Evolutionary conservation across 139 green algal genomes (phyloP).

Genomic region (Bryopsis sp.): DNA sequence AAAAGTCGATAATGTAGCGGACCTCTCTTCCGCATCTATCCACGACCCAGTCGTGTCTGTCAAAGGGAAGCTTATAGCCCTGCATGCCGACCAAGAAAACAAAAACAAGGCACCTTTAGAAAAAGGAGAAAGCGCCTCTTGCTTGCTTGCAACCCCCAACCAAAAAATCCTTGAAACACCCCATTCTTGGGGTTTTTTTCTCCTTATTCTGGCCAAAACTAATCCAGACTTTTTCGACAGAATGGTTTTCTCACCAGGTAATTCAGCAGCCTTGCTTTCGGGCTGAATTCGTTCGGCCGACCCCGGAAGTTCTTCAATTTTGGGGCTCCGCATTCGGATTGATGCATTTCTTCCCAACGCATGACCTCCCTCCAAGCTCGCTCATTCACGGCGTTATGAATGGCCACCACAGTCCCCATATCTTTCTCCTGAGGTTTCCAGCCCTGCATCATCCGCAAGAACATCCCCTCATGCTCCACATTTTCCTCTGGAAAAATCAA

Average conservation of each 20-base stretch:
- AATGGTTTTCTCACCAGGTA: constrained; percentile 42
- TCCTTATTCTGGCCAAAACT: too few species aligned
- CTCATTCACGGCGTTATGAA: constrained; percentile 95
- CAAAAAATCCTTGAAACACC: too few species aligned
- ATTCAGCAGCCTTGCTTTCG: constrained; percentile 86
- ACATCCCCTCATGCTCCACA: constrained; percentile 2
- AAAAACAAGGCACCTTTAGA: too few species aligned
- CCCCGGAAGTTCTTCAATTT: constrained; percentile 70
- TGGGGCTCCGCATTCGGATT: constrained; percentile 39
- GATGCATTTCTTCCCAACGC: constrained; percentile 64
- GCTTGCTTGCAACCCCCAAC: too few species aligned
- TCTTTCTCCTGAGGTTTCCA: constrained; percentile 65
- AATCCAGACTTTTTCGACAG: too few species aligned
- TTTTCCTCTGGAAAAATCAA: too few species aligned
- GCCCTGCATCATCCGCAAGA: constrained; percentile 34
- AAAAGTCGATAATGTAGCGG: constrained; percentile 95
- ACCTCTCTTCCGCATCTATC: constrained; percentile 76
- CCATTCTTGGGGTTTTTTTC: too few species aligned
- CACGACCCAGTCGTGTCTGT: constrained; percentile 92
- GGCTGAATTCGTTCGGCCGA: constrained; percentile 69
- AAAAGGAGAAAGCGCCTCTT: too few species aligned
- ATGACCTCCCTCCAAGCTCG: constrained; percentile 76
- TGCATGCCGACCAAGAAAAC: too few species aligned
- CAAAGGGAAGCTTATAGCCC: constrained; percentile 87
- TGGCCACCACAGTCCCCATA: constrained; percentile 80